Base-by-base conservation (phyloP, 116 monocot species). In the Posidonia oceanica region DNA sequence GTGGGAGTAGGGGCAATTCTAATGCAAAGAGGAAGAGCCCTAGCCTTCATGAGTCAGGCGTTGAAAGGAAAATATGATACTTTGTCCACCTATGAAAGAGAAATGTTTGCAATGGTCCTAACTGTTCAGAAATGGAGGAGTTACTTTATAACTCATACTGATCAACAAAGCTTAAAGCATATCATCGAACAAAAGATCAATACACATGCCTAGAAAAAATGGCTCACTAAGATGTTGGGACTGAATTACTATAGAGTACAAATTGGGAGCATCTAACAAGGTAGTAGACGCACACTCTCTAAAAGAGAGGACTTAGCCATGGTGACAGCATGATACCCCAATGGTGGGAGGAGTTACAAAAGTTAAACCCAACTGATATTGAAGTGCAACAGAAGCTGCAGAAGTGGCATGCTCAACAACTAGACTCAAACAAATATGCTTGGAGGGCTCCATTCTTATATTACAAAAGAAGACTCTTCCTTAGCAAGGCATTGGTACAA, bases 21-120 rank as follows among this genome's bases (percentile, higher is more conserved):
- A 5, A 2, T 63, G 3, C 62, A 63, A 42, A 14, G 63, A 20
- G 3, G 36, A 15, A 0, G 23, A 12, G 63, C 54, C 0, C 23
- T 37, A 8, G 53, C 72, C 4, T 72, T 22, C 37, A n/a, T 63
- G 8, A 72, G 52, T 53, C 41, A 72, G 36, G 54, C 52, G 15
- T 63, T 72, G 3, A 52, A 10, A 4, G 14, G 6, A 4, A 21
- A 12, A 0, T 29, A 65, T 29, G 5, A 2, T 8, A 14, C 23
- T 18, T 16, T 41, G 18, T n/a, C 41, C 4, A 44, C 41, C 0
- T 66, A 66, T 16, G 66, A 66, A 29, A 66, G 40, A 66, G 44
- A 66, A n/a, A 41, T 65, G 41, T 17, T 65, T 23, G 65, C 2
- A 2, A n/a, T 70, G 0, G 5, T 54, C 0, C 4, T 39, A 3